phyloP scores from a whole-genome alignment of 1,284 basidiomycete species.

The Butyriboletus appendiculatus region DNA sequence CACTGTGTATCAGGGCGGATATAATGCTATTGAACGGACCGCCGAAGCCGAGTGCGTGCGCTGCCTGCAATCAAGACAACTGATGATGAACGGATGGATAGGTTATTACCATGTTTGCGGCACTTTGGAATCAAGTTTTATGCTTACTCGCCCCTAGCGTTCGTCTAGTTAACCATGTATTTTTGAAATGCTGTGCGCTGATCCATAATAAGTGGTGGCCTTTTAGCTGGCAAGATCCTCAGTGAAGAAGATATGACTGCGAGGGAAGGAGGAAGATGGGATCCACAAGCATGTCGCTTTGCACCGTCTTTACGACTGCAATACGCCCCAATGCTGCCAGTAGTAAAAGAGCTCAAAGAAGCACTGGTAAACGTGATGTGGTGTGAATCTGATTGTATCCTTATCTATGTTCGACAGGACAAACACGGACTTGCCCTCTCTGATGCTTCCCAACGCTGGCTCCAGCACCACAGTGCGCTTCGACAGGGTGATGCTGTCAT shows the following conservation, averaged over 20 bases:
- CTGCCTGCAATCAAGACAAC: background rate
- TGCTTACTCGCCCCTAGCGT: constrained; percentile 51
- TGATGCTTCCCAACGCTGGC: constrained; percentile 31
- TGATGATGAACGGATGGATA: constrained; percentile 21
- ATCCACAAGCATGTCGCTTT: constrained; percentile 7
- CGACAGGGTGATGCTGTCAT: constrained; percentile 33
- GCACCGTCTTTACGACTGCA: constrained; percentile 8
- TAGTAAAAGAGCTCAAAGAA: constrained; percentile 14
- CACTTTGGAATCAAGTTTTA: constrained; percentile 64
- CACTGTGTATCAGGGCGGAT: constrained; percentile 33
- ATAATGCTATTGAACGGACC: constrained; percentile 45
- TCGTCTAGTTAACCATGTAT: background rate
- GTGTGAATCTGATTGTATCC: background rate
- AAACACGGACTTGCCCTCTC: constrained; percentile 9
- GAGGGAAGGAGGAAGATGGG: constrained; percentile 21
- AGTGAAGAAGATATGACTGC: constrained; percentile 10
- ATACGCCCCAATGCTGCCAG: constrained; percentile 15
- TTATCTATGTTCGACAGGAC: constrained; percentile 6
- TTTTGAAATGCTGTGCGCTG: background rate
- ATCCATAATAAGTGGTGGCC: constrained; percentile 9
- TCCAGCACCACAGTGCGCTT: constrained; percentile 36
- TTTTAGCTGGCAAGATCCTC: constrained; percentile 15
- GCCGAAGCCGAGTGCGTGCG: constrained; percentile 40
- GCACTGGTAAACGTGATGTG: constrained; percentile 1
- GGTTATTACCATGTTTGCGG: constrained; percentile 61